Evolutionary conservation across 2,329 filamentous ascomycete species (phyloP).

Genomic region (Stachybotrys chartarum): DNA sequence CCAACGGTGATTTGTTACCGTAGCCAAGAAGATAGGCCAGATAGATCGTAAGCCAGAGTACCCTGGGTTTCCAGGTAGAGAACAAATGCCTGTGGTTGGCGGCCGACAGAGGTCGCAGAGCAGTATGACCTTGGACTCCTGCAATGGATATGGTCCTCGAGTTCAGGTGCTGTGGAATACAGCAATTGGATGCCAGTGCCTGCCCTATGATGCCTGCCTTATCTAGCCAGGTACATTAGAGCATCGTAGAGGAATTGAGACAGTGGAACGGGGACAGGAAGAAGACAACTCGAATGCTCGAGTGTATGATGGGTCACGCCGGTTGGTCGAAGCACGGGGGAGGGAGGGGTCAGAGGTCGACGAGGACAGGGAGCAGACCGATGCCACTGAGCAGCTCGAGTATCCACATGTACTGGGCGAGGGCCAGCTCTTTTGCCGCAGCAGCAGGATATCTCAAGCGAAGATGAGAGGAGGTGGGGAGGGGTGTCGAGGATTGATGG

Average conservation of each 20-base stretch:
- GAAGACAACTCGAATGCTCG: neutral
- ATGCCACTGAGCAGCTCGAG: neutral
- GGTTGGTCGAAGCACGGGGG: neutral
- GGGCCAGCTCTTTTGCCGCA: neutral
- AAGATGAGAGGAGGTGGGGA: neutral
- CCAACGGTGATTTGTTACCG: neutral
- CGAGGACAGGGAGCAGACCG: neutral
- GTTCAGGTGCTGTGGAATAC: too few species aligned
- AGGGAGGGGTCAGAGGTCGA: neutral
- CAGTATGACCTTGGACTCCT: too few species aligned
- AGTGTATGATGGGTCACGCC: neutral
- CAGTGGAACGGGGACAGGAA: neutral
- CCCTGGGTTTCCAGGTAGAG: neutral
- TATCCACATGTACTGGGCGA: neutral
- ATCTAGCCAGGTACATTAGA: too few species aligned
- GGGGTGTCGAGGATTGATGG: neutral
- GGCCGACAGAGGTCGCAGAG: too few species aligned
- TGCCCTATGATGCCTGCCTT: too few species aligned
- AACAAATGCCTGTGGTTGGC: neutral
- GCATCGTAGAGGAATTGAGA: too few species aligned
- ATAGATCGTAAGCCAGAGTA: neutral
- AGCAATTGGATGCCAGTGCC: too few species aligned
- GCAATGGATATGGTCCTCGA: too few species aligned
- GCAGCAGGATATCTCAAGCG: neutral
- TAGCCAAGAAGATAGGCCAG: neutral